A percentile compares a stretch with the other conserved stretches of the same genome.
phyloP scores from a whole-genome alignment of 2,329 filamentous ascomycete species.

The Talaromyces funiculosus region DNA sequence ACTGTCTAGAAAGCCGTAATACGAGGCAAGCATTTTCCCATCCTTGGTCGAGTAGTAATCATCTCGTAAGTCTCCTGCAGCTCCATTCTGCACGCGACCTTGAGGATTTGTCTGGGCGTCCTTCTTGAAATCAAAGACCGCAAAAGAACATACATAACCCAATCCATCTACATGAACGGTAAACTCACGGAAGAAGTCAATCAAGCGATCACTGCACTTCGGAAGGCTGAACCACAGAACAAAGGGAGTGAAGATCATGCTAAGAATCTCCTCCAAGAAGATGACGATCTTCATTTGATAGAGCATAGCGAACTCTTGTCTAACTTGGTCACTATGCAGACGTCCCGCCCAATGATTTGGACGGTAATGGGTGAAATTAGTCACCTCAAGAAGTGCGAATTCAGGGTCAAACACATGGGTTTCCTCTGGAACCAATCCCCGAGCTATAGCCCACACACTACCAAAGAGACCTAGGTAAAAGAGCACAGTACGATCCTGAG shows the following conservation, averaged over 20 bases:
- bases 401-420: conserved; percentile 87
- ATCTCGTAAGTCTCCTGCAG: conserved; percentile 63
- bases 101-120: conserved; percentile 49
- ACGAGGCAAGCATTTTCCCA: conserved; percentile 96
- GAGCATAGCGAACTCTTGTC: conserved; percentile 78
- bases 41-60: conserved; percentile 95
- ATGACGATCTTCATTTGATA: conserved; percentile 92
- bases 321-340: conserved; percentile 91
- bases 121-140: conserved; percentile 94
- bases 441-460: conserved; percentile 74
- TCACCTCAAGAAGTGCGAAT: conserved; percentile 79
- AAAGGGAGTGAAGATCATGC: conserved; percentile 86
- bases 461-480: conserved; percentile 85
- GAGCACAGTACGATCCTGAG: conserved; percentile 76
- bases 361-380: conserved; percentile 87
- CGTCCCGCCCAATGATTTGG: conserved; percentile 83
- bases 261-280: conserved; percentile 85
- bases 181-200: conserved; percentile 97
- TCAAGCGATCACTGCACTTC: conserved; percentile 81
- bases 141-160: conserved; percentile 94
- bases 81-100: conserved; percentile 17
- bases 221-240: conserved; percentile 82
- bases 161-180: conserved; percentile 95
- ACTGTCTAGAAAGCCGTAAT: conserved; percentile 90
- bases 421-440: conserved; percentile 80